Evolutionary conservation across 2,329 filamentous ascomycete species (phyloP).

Genomic region (Fusarium begoniae): DNA sequence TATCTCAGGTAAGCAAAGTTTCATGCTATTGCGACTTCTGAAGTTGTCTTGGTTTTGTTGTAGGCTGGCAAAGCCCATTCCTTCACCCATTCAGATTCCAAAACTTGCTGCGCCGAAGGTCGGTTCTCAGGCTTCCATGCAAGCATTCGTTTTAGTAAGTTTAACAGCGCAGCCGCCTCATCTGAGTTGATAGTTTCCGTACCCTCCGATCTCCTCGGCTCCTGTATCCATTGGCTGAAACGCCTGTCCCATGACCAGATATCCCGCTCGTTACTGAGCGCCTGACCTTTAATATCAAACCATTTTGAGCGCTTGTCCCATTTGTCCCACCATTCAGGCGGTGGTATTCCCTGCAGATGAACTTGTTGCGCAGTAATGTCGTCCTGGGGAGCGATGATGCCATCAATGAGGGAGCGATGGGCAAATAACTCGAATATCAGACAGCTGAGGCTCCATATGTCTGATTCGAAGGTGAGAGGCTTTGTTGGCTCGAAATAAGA

Average conservation of each 20-base stretch:
- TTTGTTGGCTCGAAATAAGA: constrained; percentile 46
- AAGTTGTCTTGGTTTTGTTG: background rate
- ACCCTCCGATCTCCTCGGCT: background rate
- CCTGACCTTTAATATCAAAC: constrained; percentile 28
- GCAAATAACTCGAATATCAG: constrained; percentile 49
- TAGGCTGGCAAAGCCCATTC: constrained; percentile 28
- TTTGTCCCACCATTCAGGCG: constrained; percentile 35
- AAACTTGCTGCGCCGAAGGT: constrained; percentile 1
- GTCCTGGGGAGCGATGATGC: constrained; percentile 18
- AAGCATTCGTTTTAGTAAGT: constrained; percentile 21
- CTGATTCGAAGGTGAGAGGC: constrained; percentile 47
- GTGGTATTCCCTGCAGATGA: constrained; percentile 25
- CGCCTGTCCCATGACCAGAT: constrained; percentile 13
- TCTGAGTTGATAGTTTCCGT: background rate
- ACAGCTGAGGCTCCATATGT: constrained; percentile 53
- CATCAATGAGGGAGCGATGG: constrained; percentile 32
- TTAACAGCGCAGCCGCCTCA: constrained; percentile 1
- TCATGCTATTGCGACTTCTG: background rate
- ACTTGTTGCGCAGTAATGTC: constrained; percentile 33
- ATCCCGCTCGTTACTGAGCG: constrained; percentile 4
- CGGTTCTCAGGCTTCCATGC: constrained; percentile 8
- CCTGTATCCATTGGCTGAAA: constrained; percentile 16
- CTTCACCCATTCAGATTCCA: constrained; percentile 24
- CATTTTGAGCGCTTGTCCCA: constrained; percentile 32
- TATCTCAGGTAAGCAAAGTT: background rate